These are phyloP conservation scores for Luffa aegyptiaca DNA, from an alignment of 306 rosid genomes.

Conservation along the genomic window DNA sequence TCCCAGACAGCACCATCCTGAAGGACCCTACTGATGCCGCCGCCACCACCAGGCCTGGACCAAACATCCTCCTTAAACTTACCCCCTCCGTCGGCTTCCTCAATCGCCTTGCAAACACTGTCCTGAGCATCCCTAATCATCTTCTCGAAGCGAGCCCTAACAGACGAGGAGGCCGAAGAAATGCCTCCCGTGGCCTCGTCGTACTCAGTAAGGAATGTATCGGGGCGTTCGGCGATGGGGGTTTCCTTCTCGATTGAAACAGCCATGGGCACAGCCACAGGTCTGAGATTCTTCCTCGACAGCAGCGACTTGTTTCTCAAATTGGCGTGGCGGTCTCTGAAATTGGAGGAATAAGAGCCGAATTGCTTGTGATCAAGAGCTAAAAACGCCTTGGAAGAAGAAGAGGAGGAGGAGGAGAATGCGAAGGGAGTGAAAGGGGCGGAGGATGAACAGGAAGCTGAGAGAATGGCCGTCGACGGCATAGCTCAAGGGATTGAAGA, in stretches of 20 bases:
- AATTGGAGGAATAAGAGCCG: not conserved
- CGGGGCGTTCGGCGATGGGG: slow-evolving; percentile 64
- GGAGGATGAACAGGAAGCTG: slow-evolving; percentile 24
- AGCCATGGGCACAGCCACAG: slow-evolving; percentile 18
- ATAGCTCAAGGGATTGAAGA: slow-evolving; percentile 7
- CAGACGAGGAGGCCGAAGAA: slow-evolving; percentile 32
- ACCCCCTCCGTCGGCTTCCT: slow-evolving; percentile 68
- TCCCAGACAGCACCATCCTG: slow-evolving; percentile 93
- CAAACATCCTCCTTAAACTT: slow-evolving; percentile 86
- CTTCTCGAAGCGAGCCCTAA: slow-evolving; percentile 82
- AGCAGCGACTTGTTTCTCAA: not conserved
- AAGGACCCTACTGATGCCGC: slow-evolving; percentile 91
- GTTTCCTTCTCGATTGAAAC: slow-evolving; percentile 76
- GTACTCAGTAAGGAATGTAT: slow-evolving; percentile 58
- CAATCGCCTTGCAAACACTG: slow-evolving; percentile 63
- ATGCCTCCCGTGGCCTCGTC: slow-evolving; percentile 20
- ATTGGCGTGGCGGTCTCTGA: not conserved
- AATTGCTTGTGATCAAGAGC: not conserved
- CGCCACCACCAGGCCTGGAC: slow-evolving; percentile 98
- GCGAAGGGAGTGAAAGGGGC: slow-evolving; percentile 18
- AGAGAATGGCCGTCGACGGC: slow-evolving; percentile 20
- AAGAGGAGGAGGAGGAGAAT: slow-evolving; percentile 15
- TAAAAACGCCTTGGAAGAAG: slow-evolving; percentile 1
- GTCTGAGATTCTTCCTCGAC: not conserved
- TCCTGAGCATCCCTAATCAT: slow-evolving; percentile 97